Conservation (phyloP, 78 protist genomes). For the Dictyostelium purpureum region DNA sequence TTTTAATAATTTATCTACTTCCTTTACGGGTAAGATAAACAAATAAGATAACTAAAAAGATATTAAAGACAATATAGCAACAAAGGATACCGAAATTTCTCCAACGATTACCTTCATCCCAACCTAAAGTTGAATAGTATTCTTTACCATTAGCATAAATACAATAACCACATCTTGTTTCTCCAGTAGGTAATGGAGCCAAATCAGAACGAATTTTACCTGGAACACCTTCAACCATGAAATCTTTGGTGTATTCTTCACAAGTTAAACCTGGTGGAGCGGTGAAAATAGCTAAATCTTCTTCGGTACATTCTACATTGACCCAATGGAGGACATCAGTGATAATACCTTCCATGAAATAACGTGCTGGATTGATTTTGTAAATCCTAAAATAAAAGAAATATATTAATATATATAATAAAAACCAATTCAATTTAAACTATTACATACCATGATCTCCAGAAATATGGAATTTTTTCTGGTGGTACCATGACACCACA, state of each 20-base stretch:
- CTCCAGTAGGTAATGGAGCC: background rate
- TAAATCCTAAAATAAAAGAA: slow-evolving; percentile 10
- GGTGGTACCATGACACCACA: slow-evolving; percentile 71
- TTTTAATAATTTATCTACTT: slow-evolving; percentile 17
- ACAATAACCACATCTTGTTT: slow-evolving; percentile 45
- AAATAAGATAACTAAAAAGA: slow-evolving; percentile 24
- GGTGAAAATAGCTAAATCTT: slow-evolving; percentile 18
- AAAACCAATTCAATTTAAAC: too few species aligned
- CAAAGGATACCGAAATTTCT: slow-evolving; percentile 55
- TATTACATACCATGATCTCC: slow-evolving; percentile 46
- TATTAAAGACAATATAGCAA: slow-evolving; percentile 23
- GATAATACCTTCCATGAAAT: slow-evolving; percentile 69
- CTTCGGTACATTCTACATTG: background rate
- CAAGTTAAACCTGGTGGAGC: slow-evolving; percentile 53
- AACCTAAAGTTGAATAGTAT: slow-evolving; percentile 33
- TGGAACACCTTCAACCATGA: background rate
- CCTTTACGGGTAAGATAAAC: slow-evolving; percentile 40
- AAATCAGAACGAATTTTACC: background rate
- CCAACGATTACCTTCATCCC: slow-evolving; percentile 43
- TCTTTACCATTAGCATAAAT: slow-evolving; percentile 46
- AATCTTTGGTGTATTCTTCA: background rate
- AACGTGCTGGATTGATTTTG: slow-evolving; percentile 36
- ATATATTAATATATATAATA: too few species aligned
- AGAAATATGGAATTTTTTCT: slow-evolving; percentile 28
- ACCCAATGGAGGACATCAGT: slow-evolving; percentile 18